Evolutionary conservation across 2,329 filamentous ascomycete genomes (phyloP), one percentile per base, ranked within the genome.

Genomic region (Paramyrothecium sp.): DNA sequence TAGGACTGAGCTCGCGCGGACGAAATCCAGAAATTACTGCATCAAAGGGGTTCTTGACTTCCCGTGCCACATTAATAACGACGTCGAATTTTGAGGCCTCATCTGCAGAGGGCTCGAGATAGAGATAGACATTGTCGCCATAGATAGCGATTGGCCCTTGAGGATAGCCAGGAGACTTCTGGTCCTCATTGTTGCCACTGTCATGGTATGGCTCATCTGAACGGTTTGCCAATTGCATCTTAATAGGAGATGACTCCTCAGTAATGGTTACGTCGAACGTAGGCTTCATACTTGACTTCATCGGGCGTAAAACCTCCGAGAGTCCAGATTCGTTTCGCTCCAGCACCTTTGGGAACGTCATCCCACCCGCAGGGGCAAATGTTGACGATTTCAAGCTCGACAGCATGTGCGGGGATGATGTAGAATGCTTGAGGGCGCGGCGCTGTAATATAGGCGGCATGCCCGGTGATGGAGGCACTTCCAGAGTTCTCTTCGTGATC

Each of bases 131-230:
- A 49, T 88, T 84, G 57, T 91, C 88, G 55, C 86, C 87, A 63
- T 94, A 93, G 53, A 96, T 93, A 63, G 89, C 87, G 55, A 94
- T 89, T 1, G 91, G 91, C 0, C 91, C 91, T 62, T 92, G 84
- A 0, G 91, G 91, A 68, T 96, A 96, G 1, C 89, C 89, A 17
- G 90, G 90, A 0, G 89, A 89, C 74, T 93, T 93, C 57, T 90
- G 86, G 64, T 92, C 89, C 69, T 91, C 89, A 65, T 89, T 89
- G 62, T 89, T 88, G 65, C 88, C 85, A n/a, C 84, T 84, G 59
- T 89, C 86, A 53, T 79, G 86, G 62, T 81, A 86, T 4, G 84
- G 81, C 65, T 89, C 86, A 49, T 64, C 80, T 10, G 78, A 77
- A 56, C 84, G 78, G 58, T 81, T 85, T n/a, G 86, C 84, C 63